Evolutionary conservation across 768 basidiomycete species (phyloP).

Genomic region (Pisolithus sp.): DNA sequence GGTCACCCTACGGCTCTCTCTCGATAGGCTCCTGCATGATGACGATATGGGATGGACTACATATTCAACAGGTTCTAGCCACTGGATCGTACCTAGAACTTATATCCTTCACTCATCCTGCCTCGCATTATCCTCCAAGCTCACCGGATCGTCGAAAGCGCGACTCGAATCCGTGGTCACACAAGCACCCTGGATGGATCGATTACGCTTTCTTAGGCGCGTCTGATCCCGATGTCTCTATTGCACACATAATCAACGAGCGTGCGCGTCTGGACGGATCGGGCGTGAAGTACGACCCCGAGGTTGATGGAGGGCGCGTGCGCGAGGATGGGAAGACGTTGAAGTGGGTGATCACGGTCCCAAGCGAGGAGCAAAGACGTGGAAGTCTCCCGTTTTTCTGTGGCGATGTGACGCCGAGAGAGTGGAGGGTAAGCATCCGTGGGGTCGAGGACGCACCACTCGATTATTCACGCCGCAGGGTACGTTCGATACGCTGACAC

Average conservation of each 20-base stretch:
- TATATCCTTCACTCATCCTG: constrained; percentile 55
- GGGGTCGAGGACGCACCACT: too few species aligned
- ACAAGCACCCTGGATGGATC: constrained; percentile 55
- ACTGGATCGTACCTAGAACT: constrained; percentile 66
- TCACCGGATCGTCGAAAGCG: constrained; percentile 41
- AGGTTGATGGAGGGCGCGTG: constrained; percentile 48
- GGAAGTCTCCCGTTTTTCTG: constrained; percentile 62
- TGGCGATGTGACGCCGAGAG: constrained; percentile 60
- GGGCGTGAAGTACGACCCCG: constrained; percentile 36
- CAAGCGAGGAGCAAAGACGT: constrained; percentile 18
- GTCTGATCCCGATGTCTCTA: constrained; percentile 26
- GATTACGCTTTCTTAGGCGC: constrained; percentile 61
- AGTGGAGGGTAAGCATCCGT: constrained; percentile 42
- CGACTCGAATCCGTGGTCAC: constrained; percentile 47
- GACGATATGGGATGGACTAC: neutral
- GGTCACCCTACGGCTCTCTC: constrained; percentile 2
- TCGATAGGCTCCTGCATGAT: too few species aligned
- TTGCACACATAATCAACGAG: constrained; percentile 50
- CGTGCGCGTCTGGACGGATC: constrained; percentile 37
- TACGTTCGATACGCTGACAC: too few species aligned
- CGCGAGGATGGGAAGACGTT: constrained; percentile 50
- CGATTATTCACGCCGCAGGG: too few species aligned
- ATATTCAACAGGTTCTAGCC: constrained; percentile 36
- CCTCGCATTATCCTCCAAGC: constrained; percentile 45
- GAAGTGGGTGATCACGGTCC: constrained; percentile 51